Evolutionary conservation across 768 basidiomycete species (phyloP), one percentile per base, ranked within the genome.

Genomic region (Amanita thiersii): DNA sequence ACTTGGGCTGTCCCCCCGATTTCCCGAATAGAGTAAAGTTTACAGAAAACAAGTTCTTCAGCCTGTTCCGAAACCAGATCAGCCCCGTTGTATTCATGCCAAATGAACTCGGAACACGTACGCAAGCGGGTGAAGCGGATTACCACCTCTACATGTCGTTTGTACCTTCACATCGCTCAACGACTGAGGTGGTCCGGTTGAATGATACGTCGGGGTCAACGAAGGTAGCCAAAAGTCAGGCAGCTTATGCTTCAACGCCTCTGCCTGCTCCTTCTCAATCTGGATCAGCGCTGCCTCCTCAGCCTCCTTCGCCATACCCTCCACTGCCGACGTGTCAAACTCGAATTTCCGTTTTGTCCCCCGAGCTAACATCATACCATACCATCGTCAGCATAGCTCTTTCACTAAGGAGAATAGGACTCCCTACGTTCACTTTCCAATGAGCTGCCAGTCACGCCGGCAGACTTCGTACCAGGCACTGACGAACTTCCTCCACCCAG

Each of bases 201-300:
- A 68, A 17, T 75, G 64, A 60, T 86, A 77, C 33, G 75, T 93
- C 0, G 93, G 93, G 0, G 93, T 92, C 18, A 97, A 63, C 0
- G 87, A 91, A 2, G 92, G 92, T 28, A 99, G 69, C 96, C 96
- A 99, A 58, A 96, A 99, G 53, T 96, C 92, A 2, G 96, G 92
- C 2, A 98, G 73, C 59, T 97, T 96, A 46, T 78, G 75, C 45
- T 83, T 86, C 43, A 94, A 64, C 2, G 83, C 75, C 47, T 91
- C 90, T 0, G 84, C 82, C 50, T 88, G 86, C 57, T 96, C 91
- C 24, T 72, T 70, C 55, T 91, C 87, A 35, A 97, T 89, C 52
- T 82, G 66, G 23, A 72, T 71, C 37, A 93, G 63, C 0, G 96
- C 96, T 14, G 79, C 81, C 45, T 93, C 88, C 55, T 97, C 93